Conservation (phyloP, 805 yeast genomes). For the Kazachstania bromeliacearum region DNA sequence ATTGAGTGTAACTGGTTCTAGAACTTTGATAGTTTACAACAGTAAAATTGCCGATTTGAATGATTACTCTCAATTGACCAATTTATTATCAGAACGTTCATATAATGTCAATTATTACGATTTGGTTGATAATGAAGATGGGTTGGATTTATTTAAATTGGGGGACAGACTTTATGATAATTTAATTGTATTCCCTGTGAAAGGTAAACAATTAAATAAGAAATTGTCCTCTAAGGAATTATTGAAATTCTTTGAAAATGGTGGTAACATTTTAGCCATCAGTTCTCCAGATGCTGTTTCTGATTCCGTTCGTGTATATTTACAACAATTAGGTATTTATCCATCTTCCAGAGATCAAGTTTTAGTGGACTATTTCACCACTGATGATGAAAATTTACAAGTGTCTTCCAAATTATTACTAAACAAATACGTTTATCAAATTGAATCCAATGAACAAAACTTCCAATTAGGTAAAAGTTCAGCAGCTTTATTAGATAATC, state of each 20-base stretch:
- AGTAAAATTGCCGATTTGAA: slow-evolving; percentile 20
- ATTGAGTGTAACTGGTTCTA: slow-evolving; percentile 13
- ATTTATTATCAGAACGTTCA: slow-evolving; percentile 27
- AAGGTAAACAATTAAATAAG: slow-evolving; percentile 35
- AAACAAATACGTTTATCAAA: slow-evolving; percentile 5
- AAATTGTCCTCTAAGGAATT: slow-evolving; percentile 40
- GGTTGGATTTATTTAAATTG: slow-evolving; percentile 24
- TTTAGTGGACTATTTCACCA: slow-evolving; percentile 55
- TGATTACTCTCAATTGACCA: slow-evolving; percentile 22
- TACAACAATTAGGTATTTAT: slow-evolving; percentile 72
- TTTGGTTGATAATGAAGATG: slow-evolving; percentile 3
- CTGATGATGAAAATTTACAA: slow-evolving; percentile 6
- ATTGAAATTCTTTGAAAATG: slow-evolving; percentile 48
- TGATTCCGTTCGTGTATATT: slow-evolving; percentile 55
- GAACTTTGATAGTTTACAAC: slow-evolving; percentile 29
- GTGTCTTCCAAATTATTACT: slow-evolving; percentile 11
- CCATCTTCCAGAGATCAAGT: slow-evolving; percentile 70
- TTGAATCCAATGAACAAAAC: slow-evolving; percentile 3
- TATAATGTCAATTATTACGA: slow-evolving; percentile 22
- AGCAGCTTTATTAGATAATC: slow-evolving; percentile 62
- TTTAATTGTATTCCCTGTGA: slow-evolving; percentile 50
- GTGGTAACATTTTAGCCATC: slow-evolving; percentile 69
- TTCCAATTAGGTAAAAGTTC: slow-evolving; percentile 40
- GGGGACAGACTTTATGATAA: slow-evolving; percentile 45
- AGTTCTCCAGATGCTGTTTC: slow-evolving; percentile 44